These are phyloP conservation scores for Murraya paniculata DNA, from an alignment of 345 rosid genomes.

Conservation along the genomic window DNA sequence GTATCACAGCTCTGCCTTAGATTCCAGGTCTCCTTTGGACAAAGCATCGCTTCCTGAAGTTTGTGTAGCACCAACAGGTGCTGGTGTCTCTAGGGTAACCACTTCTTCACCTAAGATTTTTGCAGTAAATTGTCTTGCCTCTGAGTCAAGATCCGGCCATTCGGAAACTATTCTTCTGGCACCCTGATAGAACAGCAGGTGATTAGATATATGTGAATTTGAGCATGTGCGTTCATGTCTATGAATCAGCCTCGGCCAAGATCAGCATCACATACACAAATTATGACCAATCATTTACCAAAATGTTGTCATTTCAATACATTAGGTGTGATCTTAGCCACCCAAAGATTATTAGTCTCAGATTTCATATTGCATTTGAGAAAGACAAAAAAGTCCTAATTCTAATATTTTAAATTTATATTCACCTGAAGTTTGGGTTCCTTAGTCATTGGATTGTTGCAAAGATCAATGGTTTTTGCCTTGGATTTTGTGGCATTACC, in stretches of 20 bases:
- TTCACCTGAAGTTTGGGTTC: slow-evolving; percentile 96
- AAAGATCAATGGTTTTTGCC: slow-evolving; percentile 95
- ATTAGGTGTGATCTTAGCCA: not conserved
- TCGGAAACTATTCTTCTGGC: slow-evolving; percentile 85
- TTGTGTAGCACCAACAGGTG: slow-evolving; percentile 23
- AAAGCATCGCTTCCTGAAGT: slow-evolving; percentile 19
- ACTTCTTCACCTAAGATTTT: slow-evolving; percentile 73
- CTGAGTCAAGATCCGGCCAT: slow-evolving; percentile 76
- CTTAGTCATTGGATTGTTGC: slow-evolving; percentile 99
- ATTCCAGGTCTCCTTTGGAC: slow-evolving; percentile 49
- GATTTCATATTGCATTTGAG: not conserved
- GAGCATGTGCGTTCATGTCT: not conserved
- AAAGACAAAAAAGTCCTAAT: not conserved
- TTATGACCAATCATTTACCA: not conserved
- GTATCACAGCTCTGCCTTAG: slow-evolving; percentile 67
- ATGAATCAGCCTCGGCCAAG: not conserved
- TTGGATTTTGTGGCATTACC: slow-evolving; percentile 93
- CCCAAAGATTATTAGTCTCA: not conserved
- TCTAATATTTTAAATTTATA: not conserved
- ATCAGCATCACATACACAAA: not conserved
- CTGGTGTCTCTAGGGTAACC: slow-evolving; percentile 42
- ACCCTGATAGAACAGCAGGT: slow-evolving; percentile 47
- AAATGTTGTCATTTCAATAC: too few relatives aligned
- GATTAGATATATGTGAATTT: not conserved
- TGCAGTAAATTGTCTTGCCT: slow-evolving; percentile 73